Base-by-base conservation (phyloP, 495 filamentous ascomycete species). In the Talaromyces wortmannii region DNA sequence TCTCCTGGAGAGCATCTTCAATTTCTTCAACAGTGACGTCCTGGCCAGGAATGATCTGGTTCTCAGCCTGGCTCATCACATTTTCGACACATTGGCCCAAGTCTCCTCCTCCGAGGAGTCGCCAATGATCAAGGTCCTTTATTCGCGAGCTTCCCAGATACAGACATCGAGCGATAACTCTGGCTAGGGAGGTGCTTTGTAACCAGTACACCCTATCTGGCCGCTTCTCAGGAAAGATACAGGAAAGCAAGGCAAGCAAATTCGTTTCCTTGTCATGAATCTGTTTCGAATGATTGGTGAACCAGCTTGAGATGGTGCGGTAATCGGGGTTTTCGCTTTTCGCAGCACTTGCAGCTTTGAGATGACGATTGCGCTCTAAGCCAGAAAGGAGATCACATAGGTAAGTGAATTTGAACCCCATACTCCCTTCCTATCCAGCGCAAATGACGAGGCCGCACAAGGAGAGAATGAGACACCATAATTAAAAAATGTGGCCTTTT, bases 181-280 rank as follows among this genome's bases (percentile, higher is more conserved):
- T 75, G 36, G 83, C 80, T 1, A 95, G 72, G 3, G 73, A 76
- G 11, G 67, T 67, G 13, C 79, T 76, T 57, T 88, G 78, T 0
- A 94, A 69, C 55, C 70, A 72, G 64, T 91, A 95, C 7, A 90
- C 85, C 18, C 90, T 78, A 63, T 95, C 91, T 0, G 78, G 78
- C 53, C 89, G 76, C 60, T 80, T 84, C 56, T 89, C 83, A 0
- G 91, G 91, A 15, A 91, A 78, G 12, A 95, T 71, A 30, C 83
- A 82, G 4, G 86, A 90, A 0, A 94, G 75, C 17, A 94, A 69
- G 0, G 85, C 83, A 2, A 79, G 67, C 33, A 66, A 69, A 57
- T 84, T 74, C 3, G 80, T 79, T 46, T 74, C 68, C 4, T 74
- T 64, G 3, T 72, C 72, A 63, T 80, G 56, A 6, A 91, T 72